Conservation (phyloP, 345 rosid genomes). For the Aurinia saxatilis region DNA sequence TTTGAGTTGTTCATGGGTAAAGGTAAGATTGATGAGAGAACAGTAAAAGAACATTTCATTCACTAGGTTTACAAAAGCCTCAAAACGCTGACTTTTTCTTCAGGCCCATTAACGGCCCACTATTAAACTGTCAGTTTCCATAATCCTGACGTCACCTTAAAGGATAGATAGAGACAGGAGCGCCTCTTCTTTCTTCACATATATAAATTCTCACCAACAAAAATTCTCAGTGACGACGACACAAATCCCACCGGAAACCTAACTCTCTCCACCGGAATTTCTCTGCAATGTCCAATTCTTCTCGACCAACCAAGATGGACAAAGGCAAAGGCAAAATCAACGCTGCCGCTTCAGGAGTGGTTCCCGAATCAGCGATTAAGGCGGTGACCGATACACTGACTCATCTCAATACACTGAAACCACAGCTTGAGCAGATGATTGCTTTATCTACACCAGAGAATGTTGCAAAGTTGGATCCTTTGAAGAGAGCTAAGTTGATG, state of each 20-base stretch:
- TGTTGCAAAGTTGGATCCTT: constrained; percentile 58
- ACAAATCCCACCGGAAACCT: constrained; percentile 15
- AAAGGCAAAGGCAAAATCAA: too few relatives aligned
- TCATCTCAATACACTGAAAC: constrained; percentile 37
- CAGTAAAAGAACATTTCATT: too few relatives aligned
- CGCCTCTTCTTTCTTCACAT: not conserved
- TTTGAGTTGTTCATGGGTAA: too few relatives aligned
- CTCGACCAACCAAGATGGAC: constrained; percentile 30
- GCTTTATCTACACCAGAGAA: constrained; percentile 53
- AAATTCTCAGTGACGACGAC: constrained; percentile 9
- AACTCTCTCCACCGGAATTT: not conserved
- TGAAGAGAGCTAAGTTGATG: constrained; percentile 61
- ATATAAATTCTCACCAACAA: not conserved
- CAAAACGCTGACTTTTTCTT: not conserved
- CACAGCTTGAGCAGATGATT: constrained; percentile 50
- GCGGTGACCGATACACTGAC: constrained; percentile 51
- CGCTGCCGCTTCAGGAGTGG: constrained; percentile 9
- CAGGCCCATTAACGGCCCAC: constrained; percentile 18
- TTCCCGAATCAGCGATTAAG: constrained; percentile 61
- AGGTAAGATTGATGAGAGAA: too few relatives aligned
- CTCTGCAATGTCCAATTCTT: not conserved
- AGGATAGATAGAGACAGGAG: not conserved
- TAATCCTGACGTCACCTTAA: not conserved
- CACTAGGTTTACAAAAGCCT: not conserved
- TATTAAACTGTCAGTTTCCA: not conserved